Conservation (phyloP, 2,329 filamentous ascomycete species). For the Aspergillus puulaauensis region DNA sequence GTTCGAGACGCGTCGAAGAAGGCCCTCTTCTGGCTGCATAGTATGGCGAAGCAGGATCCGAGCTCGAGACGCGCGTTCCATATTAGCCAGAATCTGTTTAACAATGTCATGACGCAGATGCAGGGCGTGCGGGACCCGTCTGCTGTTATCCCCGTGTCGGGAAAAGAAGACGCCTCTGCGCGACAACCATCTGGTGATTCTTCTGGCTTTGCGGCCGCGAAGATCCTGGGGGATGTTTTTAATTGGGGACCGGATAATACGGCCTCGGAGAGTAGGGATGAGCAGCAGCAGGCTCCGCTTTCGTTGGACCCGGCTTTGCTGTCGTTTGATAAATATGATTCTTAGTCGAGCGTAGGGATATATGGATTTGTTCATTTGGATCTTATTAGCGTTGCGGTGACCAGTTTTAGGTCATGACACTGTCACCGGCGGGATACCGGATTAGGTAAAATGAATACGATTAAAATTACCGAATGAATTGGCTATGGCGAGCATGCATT, state of each 20-base stretch:
- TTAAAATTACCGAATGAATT: too few relatives aligned
- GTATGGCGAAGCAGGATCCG: background rate
- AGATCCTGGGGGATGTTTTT: background rate
- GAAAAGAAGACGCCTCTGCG: background rate
- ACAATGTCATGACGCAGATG: background rate
- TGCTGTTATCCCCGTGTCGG: background rate
- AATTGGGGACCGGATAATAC: background rate
- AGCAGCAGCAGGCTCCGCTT: background rate
- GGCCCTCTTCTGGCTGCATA: background rate
- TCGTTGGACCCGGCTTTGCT: background rate
- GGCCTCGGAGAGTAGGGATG: background rate
- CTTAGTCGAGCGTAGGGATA: too few relatives aligned
- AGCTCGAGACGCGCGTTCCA: slow-evolving; percentile 2
- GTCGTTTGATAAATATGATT: background rate
- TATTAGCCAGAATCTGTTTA: background rate
- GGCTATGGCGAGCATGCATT: too few relatives aligned
- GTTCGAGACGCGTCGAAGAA: background rate
- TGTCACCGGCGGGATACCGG: too few relatives aligned
- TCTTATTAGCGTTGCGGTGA: too few relatives aligned
- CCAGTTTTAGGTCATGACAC: too few relatives aligned
- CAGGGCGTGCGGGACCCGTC: background rate
- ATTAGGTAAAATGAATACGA: too few relatives aligned
- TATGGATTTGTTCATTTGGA: too few relatives aligned
- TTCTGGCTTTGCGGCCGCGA: background rate
- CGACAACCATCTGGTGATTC: background rate